Evolutionary conservation across 306 rosid genomes (phyloP).

Genomic region (Gastrolobium bilobum): DNA sequence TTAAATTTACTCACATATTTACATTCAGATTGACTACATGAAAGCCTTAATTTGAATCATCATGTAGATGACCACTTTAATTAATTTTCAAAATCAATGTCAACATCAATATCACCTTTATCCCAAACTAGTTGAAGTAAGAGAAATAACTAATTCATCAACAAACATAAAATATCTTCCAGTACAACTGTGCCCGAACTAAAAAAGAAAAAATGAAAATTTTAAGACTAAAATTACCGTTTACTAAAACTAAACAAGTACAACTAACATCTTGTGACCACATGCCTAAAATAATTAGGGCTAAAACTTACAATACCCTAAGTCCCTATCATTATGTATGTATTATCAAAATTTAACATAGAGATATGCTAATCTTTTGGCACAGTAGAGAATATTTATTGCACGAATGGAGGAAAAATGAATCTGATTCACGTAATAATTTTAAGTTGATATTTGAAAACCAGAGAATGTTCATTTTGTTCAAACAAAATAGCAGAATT

Average conservation of each 20-base stretch:
- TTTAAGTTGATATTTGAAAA: slow-evolving; percentile 26
- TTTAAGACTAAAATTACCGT: neutral
- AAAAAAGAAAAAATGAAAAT: neutral
- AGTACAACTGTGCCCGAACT: neutral
- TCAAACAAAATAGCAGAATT: slow-evolving; percentile 28
- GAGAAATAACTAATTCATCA: neutral
- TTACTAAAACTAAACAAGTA: neutral
- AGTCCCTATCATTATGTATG: neutral
- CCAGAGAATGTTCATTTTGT: slow-evolving; percentile 28
- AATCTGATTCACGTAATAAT: slow-evolving; percentile 7
- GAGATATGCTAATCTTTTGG: slow-evolving; percentile 2
- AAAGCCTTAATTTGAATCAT: slow-evolving; percentile 16
- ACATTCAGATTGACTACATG: neutral
- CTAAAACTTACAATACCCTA: neutral
- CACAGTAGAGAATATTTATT: slow-evolving; percentile 24
- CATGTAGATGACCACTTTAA: neutral
- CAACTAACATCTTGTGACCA: slow-evolving; percentile 1
- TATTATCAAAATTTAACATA: slow-evolving; percentile 14
- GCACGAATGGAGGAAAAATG: slow-evolving; percentile 34
- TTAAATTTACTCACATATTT: neutral
- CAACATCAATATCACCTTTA: no score
- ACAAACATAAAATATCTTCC: slow-evolving; percentile 34
- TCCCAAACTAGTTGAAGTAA: no score
- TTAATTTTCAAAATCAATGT: no score
- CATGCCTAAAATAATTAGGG: neutral